These are phyloP conservation scores for Rickenella mellea DNA, from an alignment of 768 basidiomycete species.

Conservation along the genomic window DNA sequence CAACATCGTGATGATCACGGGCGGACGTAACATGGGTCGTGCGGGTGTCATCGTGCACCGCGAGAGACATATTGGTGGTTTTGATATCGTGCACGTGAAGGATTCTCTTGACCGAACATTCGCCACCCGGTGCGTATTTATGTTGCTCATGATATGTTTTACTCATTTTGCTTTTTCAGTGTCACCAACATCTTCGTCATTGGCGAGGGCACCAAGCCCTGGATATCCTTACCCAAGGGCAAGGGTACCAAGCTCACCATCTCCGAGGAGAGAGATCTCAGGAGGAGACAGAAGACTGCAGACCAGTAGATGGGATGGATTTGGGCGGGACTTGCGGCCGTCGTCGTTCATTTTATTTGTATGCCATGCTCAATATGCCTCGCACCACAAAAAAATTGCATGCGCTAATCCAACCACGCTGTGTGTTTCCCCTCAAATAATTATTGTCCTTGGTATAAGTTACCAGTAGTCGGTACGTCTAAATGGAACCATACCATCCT, in stretches of 20 bases:
- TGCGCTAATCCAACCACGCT: not conserved
- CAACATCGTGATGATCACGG: conserved; percentile 95
- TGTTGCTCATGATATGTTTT: not conserved
- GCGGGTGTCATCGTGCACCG: conserved; percentile 92
- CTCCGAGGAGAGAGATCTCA: conserved; percentile 89
- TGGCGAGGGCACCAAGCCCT: conserved; percentile 90
- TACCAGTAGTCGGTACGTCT: conserved; percentile 41
- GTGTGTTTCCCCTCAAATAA: too few species aligned
- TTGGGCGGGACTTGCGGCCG: too few species aligned
- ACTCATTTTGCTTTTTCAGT: conserved; percentile 28
- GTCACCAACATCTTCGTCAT: conserved; percentile 98
- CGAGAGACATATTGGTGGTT: conserved; percentile 96
- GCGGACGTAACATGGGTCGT: conserved; percentile 99
- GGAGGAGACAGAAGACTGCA: conserved; percentile 69
- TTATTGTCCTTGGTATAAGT: conserved; percentile 1
- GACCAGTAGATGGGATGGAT: conserved; percentile 42
- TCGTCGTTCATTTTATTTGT: too few species aligned
- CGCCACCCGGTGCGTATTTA: conserved; percentile 76
- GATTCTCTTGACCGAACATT: conserved; percentile 93
- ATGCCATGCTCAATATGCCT: conserved; percentile 1
- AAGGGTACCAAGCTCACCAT: conserved; percentile 98
- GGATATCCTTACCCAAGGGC: conserved; percentile 94
- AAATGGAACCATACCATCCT: conserved; percentile 19
- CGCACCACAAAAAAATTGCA: not conserved
- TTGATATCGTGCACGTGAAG: conserved; percentile 97